Percentiles rank a stretch among this genome's conserved stretches.
Evolutionary conservation across 2,329 filamentous ascomycete genomes (phyloP).

Genomic region (Fusarium dimerum): DNA sequence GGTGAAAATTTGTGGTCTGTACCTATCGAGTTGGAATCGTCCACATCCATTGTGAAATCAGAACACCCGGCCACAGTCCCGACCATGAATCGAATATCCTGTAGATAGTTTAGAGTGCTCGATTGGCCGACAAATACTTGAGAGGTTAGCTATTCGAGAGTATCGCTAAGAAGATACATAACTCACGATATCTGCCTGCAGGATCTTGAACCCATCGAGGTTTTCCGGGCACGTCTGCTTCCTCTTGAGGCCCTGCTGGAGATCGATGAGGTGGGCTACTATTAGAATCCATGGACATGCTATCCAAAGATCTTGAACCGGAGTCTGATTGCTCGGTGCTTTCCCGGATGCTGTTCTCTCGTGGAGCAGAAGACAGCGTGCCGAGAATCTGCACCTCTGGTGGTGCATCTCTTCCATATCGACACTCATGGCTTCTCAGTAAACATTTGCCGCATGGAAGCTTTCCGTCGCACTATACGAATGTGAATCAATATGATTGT

Average conservation of each 20-base stretch:
- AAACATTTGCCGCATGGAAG: not conserved
- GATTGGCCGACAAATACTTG: slow-evolving; percentile 64
- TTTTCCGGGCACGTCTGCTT: not conserved
- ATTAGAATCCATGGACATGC: not conserved
- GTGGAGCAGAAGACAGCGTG: not conserved
- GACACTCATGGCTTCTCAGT: not conserved
- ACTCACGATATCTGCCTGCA: slow-evolving; percentile 56
- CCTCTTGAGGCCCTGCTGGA: not conserved
- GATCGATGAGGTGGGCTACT: not conserved
- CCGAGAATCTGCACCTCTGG: not conserved
- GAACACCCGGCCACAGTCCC: slow-evolving; percentile 13
- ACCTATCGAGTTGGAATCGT: slow-evolving; percentile 58
- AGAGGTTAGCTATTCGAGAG: slow-evolving; percentile 10
- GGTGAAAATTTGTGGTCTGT: slow-evolving; percentile 48
- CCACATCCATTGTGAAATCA: slow-evolving; percentile 42
- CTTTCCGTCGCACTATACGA: not conserved
- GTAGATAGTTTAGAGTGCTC: slow-evolving; percentile 60
- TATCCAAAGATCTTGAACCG: not conserved
- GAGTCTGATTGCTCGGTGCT: not conserved
- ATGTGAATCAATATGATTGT: not conserved
- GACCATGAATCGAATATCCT: slow-evolving; percentile 61
- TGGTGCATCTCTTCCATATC: not conserved
- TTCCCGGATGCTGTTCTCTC: not conserved
- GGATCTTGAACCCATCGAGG: slow-evolving; percentile 60
- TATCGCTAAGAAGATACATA: not conserved